A percentile compares a stretch with the other conserved stretches of the same genome.
These are phyloP conservation scores for Pichia sporocuriosa DNA, from an alignment of 805 yeast genomes.

Conservation along the genomic window DNA sequence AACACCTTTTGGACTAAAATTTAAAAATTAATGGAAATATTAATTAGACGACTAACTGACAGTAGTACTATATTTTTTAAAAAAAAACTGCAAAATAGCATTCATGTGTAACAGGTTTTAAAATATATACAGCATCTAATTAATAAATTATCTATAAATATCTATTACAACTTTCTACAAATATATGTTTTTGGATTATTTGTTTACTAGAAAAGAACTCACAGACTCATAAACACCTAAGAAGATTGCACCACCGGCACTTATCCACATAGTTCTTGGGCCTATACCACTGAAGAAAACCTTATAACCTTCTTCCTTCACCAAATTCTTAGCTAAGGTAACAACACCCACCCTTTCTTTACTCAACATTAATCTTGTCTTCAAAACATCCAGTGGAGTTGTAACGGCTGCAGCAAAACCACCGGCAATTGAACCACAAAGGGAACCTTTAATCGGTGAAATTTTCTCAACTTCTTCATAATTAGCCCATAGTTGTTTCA, in stretches of 20 bases:
- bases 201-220: slow-evolving; percentile 22
- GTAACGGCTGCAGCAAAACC: slow-evolving; percentile 77
- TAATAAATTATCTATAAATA: slow-evolving; percentile 2
- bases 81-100: too few relatives aligned
- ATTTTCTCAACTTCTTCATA: slow-evolving; percentile 34
- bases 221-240: slow-evolving; percentile 86
- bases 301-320: slow-evolving; percentile 63
- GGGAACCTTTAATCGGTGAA: slow-evolving; percentile 70
- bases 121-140: too few relatives aligned
- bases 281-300: slow-evolving; percentile 84
- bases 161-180: too few relatives aligned
- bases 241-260: slow-evolving; percentile 97
- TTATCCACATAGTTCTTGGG: slow-evolving; percentile 95
- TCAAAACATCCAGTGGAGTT: slow-evolving; percentile 73
- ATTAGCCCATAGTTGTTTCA: slow-evolving; percentile 58
- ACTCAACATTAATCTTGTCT: slow-evolving; percentile 80
- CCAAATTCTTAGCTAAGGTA: slow-evolving; percentile 44
- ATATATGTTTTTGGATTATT: too few relatives aligned
- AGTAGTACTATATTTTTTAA: too few relatives aligned
- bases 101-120: too few relatives aligned
- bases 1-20: too few relatives aligned
- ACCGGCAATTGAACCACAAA: slow-evolving; percentile 79
- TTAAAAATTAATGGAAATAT: too few relatives aligned
- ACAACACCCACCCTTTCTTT: slow-evolving; percentile 40
- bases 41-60: too few relatives aligned